Evolutionary conservation across 2,329 filamentous ascomycete genomes (phyloP), one percentile per base, ranked within the genome.

Genomic region (Claviceps quebecensis): DNA sequence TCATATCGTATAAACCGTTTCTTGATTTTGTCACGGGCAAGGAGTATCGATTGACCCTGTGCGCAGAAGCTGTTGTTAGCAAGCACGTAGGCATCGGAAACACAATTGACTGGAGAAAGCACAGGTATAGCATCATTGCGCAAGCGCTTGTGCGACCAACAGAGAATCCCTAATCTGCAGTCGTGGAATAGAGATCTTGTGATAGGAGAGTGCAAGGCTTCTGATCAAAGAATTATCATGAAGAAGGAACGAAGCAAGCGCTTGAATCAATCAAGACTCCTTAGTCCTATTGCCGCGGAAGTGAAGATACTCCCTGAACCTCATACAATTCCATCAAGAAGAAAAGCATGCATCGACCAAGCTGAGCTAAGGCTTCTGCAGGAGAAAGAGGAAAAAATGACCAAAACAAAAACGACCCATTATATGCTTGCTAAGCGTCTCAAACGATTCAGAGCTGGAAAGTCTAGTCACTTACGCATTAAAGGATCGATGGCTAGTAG

Each of bases 21-120:
- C 84, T 79, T 57, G 82, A 80, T 54, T 78, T 77, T 47, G 85
- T 87, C 49, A 91, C 86, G 36, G 91, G 91, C 86, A 96, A 90
- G 4, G 91, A 96, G 68, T 95, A 95, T 57, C 91, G 85, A 65
- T 95, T 94, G 54, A 84, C 75, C 58, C 87, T 94, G 59, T 59
- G 54, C 60, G 53, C 29, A 45, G 56, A 39, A 41, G 50, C 13
- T 45, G 37, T 57, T 26, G 53, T 64, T 43, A 53, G 48, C 19
- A 38, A 44, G 4, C 29, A 34, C 29, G 29, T 34, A 34, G 23
- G 16, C 19, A 26, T 16, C 22, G 7, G 9, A 36, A 17, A 4
- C 16, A 26, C 19, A 39, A 26, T 39, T 13, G 46, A 47, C n/a
- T 7, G 1, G 26, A 17, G 9, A 19, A 34, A 39, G 5, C 14